Base-by-base conservation (phyloP, 768 basidiomycete species). In the Piloderma croceum region DNA sequence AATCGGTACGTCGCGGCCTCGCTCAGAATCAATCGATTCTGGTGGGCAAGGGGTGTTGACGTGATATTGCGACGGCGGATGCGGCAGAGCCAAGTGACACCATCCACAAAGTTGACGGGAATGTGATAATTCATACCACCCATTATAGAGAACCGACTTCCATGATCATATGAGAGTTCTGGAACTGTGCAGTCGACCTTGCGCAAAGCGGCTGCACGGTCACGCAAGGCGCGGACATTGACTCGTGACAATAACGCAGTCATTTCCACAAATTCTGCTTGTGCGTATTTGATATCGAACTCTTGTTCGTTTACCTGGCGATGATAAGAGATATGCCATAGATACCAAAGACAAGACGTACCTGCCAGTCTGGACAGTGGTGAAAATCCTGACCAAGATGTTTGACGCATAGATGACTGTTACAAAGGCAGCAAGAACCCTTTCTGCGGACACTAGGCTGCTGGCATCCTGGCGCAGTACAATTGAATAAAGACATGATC, bases 1-100 rank as follows among this genome's bases (percentile, higher is more conserved):
- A 42, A 46, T 11, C 22, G 24, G 4, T 41, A 27, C 6, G 44
- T 46, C 5, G 44, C 34, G 6, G 38, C 40, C 25, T 46, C 44
- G 39, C 39, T 41, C 19, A 18, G 6, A 4, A 46, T 20, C 7
- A 46, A 29, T 5, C 17, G 20, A 4, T 27, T 18, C 4, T 20
- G 18, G 17, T 41, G 5, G 5, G 18, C 27, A 5, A 15, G 39
- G 6, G 44, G 34, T 1, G 44, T 34, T 23, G 34, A 18, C 21
- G 25, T 15, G 3, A 21, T 31, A 31, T 43, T 38, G 36, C 10
- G 15, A 31, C 27, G 27, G 15, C 27, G 27, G 15, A 39, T 34
- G 15, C 38, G 38, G 31, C 7, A 7, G 7, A 39, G 9, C 38
- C 38, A 39, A 9, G 12, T 12, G n/a, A 33, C 27, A 7, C 38